Conservation (phyloP, 225 moss, liverwort and hornwort genomes). For the Marchantia polymorpha region DNA sequence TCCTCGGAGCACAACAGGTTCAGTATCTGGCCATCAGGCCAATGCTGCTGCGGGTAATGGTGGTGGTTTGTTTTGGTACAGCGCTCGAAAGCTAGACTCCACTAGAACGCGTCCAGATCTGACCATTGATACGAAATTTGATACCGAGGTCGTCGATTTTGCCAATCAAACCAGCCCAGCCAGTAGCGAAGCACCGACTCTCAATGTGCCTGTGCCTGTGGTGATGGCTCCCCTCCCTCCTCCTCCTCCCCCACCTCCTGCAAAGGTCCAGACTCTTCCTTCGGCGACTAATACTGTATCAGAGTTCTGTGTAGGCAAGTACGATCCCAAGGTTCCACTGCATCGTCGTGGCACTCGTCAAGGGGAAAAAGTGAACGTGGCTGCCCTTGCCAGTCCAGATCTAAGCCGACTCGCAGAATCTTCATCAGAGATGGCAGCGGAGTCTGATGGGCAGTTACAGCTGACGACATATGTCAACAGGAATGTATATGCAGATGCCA, state of each 20-base stretch:
- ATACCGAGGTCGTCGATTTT: background rate
- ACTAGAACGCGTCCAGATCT: background rate
- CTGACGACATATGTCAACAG: no score
- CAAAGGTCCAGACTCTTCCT: background rate
- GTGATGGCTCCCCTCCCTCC: no score
- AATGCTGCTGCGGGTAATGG: background rate
- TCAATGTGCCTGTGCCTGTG: no score
- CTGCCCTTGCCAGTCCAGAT: no score
- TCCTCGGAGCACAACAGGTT: background rate
- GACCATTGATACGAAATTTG: background rate
- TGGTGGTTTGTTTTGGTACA: slow-evolving; percentile 8
- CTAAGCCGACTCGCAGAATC: no score
- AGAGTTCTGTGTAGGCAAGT: background rate
- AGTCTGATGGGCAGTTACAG: no score
- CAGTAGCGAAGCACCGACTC: no score
- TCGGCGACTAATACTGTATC: background rate
- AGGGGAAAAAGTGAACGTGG: no score
- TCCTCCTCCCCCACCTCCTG: background rate
- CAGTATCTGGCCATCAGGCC: slow-evolving; percentile 2
- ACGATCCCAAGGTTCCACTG: background rate
- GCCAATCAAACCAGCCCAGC: background rate
- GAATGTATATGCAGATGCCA: no score
- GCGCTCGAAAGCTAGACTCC: background rate
- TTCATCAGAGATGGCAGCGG: no score
- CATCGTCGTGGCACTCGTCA: background rate